Evolutionary conservation across 1,139 yeast genomes (phyloP), one percentile per base, ranked within the genome.

Genomic region (Lodderomyces parapsilosis): DNA sequence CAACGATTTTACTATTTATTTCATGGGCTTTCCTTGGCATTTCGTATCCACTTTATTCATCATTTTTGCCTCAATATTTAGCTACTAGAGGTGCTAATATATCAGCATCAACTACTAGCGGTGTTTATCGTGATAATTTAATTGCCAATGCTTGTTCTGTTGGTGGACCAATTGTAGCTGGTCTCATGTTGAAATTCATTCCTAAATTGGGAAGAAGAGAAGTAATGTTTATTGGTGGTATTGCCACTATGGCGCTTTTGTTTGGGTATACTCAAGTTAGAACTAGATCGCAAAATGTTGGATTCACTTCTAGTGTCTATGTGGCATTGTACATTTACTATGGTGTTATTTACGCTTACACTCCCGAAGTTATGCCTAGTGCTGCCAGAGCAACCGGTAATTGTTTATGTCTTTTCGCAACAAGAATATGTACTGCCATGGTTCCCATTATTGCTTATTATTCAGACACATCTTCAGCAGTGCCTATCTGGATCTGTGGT

Each of bases 11-110:
- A 30, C 55, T 69, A 31, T 60, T 65, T 43, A 39, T 59, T 13
- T 63, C 70, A 25, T 67, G 73, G 73, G 59, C 66, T 36, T 56
- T 63, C 32, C 57, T 68, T 37, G 75, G 74, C 8, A 64, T 68
- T 44, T 54, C 66, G 6, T 68, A 69, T 50, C 71, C 71, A n/a
- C 57, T 68, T 41, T 68, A 67, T 46, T 65, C 70, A 35, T 57
- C 67, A 4, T 69, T 68, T 51, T 59, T 69, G 46, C 73, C 72
- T 2, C 59, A 49, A 3, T 69, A 69, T 49, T 59, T 69, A 38
- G 66, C 67, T 17, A 58, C 71, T 11, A 55, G 71, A 53, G 74
- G 74, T 34, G 78, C 74, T 22, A 58, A 62, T 27, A 60, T 65
- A 25, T 54, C 62, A 39, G 66, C 68, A 10, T 45, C 45, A 15